phyloP scores from a whole-genome alignment of 805 yeast genomes.

The Kazachstania bromeliacearum region DNA sequence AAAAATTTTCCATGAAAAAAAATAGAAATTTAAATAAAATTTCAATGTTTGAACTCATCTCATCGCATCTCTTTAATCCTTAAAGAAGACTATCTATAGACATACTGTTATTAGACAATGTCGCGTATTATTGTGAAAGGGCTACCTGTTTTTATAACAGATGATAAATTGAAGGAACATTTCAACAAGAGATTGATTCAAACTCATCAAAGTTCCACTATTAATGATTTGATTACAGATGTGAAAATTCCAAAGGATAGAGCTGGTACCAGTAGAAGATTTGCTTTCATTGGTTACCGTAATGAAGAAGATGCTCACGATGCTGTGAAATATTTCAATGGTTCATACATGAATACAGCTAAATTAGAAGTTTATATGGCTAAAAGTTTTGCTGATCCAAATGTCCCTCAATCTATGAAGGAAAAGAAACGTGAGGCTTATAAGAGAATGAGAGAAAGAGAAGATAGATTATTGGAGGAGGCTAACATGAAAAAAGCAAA shows the following conservation, averaged over 20 bases:
- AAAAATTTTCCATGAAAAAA: too few relatives aligned
- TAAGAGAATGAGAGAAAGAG: slow-evolving; percentile 37
- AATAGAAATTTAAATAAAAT: slow-evolving; percentile 1
- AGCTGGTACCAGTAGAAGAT: slow-evolving; percentile 81
- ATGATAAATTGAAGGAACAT: slow-evolving; percentile 58
- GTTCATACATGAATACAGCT: slow-evolving; percentile 75
- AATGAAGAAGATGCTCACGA: slow-evolving; percentile 62
- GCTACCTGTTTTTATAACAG: slow-evolving; percentile 68
- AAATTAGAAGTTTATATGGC: slow-evolving; percentile 73
- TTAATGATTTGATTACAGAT: slow-evolving; percentile 67
- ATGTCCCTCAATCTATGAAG: slow-evolving; percentile 58
- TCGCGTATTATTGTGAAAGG: slow-evolving; percentile 91
- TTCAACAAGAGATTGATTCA: slow-evolving; percentile 36
- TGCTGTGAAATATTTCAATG: slow-evolving; percentile 69
- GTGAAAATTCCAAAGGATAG: slow-evolving; percentile 73
- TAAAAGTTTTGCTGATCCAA: slow-evolving; percentile 75
- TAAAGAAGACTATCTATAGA: too few relatives aligned
- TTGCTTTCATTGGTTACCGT: slow-evolving; percentile 86
- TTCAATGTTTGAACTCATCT: slow-evolving; percentile 18
- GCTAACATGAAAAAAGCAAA: slow-evolving; percentile 32
- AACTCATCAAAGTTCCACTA: slow-evolving; percentile 15
- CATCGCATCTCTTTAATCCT: slow-evolving; percentile 17
- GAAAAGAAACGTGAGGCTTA: slow-evolving; percentile 44
- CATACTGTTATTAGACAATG: too few relatives aligned
- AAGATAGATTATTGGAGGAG: slow-evolving; percentile 39